phyloP scores from a whole-genome alignment of 2,329 filamentous ascomycete genomes.

The Botrytis pseudocinerea region DNA sequence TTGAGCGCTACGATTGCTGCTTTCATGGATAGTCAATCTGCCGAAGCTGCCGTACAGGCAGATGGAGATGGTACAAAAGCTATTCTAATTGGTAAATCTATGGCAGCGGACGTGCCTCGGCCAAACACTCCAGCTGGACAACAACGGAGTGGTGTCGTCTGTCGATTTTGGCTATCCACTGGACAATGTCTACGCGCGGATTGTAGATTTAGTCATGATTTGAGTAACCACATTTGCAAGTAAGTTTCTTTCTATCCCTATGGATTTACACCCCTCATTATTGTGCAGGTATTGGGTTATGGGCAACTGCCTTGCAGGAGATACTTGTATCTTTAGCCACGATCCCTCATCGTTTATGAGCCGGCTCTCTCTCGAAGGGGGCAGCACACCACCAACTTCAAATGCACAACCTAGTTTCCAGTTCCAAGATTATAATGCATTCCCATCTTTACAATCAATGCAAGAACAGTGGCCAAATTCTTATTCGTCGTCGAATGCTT shows the following conservation, averaged over 20 bases:
- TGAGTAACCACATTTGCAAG: slow-evolving; percentile 98
- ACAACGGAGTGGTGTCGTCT: slow-evolving; percentile 83
- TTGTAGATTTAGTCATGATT: slow-evolving; percentile 94
- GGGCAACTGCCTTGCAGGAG: slow-evolving; percentile 90
- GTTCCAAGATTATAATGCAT: slow-evolving; percentile 80
- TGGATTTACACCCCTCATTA: slow-evolving; percentile 25
- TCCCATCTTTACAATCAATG: slow-evolving; percentile 71
- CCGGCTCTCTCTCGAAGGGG: slow-evolving; percentile 72
- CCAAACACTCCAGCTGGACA: slow-evolving; percentile 75
- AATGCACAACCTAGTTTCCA: slow-evolving; percentile 69
- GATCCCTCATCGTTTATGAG: slow-evolving; percentile 86
- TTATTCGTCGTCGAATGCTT: slow-evolving; percentile 43
- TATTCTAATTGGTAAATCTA: slow-evolving; percentile 85
- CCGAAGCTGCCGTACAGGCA: slow-evolving; percentile 49
- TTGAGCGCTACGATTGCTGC: slow-evolving; percentile 87
- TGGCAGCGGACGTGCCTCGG: slow-evolving; percentile 69
- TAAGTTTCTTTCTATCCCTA: slow-evolving; percentile 50
- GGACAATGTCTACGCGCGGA: slow-evolving; percentile 95
- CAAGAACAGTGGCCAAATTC: slow-evolving; percentile 60
- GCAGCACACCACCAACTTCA: slow-evolving; percentile 63
- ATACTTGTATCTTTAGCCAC: slow-evolving; percentile 95
- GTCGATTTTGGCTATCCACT: slow-evolving; percentile 94
- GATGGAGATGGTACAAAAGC: slow-evolving; percentile 58
- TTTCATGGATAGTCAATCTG: slow-evolving; percentile 73
- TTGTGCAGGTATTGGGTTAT: slow-evolving; percentile 82